These are phyloP conservation scores for Aspergillus transmontanensis DNA, from an alignment of 2,329 filamentous ascomycete genomes.

Conservation along the genomic window DNA sequence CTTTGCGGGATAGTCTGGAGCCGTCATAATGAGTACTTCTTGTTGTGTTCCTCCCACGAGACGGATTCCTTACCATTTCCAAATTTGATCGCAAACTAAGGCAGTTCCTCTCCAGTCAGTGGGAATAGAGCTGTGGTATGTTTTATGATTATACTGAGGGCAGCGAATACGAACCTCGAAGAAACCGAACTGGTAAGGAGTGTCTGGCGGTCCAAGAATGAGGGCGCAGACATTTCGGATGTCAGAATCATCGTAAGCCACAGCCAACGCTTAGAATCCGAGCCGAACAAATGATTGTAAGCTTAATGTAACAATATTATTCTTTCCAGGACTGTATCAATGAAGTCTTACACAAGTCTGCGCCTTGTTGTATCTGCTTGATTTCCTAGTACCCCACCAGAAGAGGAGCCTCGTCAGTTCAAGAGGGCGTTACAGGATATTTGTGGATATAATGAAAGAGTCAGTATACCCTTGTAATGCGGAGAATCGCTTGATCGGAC, in stretches of 20 bases:
- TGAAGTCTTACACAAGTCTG: constrained; percentile 73
- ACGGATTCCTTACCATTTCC: constrained; percentile 62
- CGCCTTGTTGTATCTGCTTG: constrained; percentile 77
- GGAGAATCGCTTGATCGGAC: constrained; percentile 84
- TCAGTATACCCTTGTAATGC: constrained; percentile 75
- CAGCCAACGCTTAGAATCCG: constrained; percentile 69
- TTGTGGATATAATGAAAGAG: neutral
- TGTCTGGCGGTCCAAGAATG: constrained; percentile 90
- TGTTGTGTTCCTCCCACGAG: neutral
- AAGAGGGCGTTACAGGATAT: neutral
- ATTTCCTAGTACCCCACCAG: constrained; percentile 65
- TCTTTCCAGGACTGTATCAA: neutral
- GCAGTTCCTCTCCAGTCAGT: constrained; percentile 2
- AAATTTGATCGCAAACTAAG: constrained; percentile 75
- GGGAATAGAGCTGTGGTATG: neutral
- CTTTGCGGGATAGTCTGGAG: constrained; percentile 77
- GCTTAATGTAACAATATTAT: neutral
- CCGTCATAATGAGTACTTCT: neutral
- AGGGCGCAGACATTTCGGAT: constrained; percentile 84
- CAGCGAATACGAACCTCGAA: constrained; percentile 70
- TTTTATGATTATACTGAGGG: neutral
- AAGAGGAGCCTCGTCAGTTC: constrained; percentile 18
- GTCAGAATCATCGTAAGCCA: constrained; percentile 84
- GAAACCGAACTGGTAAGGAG: constrained; percentile 95
- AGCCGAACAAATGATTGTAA: constrained; percentile 15